phyloP scores from a whole-genome alignment of 352 stramenopile genomes.

The Thalassiosira exigua region DNA sequence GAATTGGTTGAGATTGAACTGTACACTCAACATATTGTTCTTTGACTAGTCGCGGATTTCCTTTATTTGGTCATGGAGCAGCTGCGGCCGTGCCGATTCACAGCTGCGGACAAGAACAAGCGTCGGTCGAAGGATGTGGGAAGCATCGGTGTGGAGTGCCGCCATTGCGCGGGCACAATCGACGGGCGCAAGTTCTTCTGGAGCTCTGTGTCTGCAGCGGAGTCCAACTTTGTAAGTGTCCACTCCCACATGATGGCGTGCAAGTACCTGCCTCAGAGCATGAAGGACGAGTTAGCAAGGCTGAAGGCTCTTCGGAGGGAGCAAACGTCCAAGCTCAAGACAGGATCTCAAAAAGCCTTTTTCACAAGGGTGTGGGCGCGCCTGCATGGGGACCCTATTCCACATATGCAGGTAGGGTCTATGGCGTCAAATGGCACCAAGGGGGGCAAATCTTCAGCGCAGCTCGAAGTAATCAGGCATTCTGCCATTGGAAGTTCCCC shows the following conservation, averaged over 20 bases:
- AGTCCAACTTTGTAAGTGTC: constrained; percentile 86
- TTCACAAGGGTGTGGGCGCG: constrained; percentile 80
- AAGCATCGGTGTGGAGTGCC: constrained; percentile 49
- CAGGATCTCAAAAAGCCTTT: constrained; percentile 83
- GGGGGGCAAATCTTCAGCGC: background rate
- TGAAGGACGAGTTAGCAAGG: constrained; percentile 68
- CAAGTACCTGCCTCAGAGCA: constrained; percentile 60
- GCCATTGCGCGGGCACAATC: constrained; percentile 51
- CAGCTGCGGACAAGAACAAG: constrained; percentile 53
- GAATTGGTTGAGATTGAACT: too few species aligned
- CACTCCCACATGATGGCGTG: constrained; percentile 86
- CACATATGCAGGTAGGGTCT: background rate
- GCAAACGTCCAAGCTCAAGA: constrained; percentile 76
- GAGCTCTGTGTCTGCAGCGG: constrained; percentile 72
- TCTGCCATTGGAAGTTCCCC: too few species aligned
- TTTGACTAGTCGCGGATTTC: constrained; percentile 7
- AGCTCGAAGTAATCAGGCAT: too few species aligned
- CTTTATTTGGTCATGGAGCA: constrained; percentile 58
- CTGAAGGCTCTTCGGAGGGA: constrained; percentile 83
- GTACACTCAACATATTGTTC: too few species aligned
- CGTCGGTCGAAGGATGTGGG: constrained; percentile 39
- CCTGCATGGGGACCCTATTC: constrained; percentile 59
- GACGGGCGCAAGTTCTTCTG: constrained; percentile 57
- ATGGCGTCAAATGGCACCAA: background rate
- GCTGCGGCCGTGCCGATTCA: constrained; percentile 56